Evolutionary conservation across 2,329 filamentous ascomycete species (phyloP), one percentile per base, ranked within the genome.

Genomic region (Monilinia vaccinii-corymbosi): DNA sequence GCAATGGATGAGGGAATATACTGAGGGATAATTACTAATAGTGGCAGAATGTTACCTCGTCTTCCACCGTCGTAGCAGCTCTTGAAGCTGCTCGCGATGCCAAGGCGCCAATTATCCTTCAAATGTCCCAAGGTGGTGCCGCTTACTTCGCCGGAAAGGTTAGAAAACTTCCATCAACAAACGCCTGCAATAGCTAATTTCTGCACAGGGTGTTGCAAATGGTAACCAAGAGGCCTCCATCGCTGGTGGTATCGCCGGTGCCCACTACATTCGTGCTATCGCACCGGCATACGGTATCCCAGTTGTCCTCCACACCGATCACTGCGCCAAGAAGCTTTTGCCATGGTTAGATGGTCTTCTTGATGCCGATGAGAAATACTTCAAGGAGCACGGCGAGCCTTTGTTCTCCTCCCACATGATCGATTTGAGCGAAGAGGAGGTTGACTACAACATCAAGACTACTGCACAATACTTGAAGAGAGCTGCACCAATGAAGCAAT

Each of bases 321-420:
- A 97, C 82, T 96, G 93, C 79, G 93, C 94, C 74, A 97, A 97
- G 89, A 97, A 97, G 87, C 90, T 97, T 62, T 86, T 97, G 61
- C 94, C 94, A 64, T 97, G 93, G 93, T 81, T 97, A 74, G 92
- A 97, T 73, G 92, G 92, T 75, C 92, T 97, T 86, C 78, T 97
- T 70, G 91, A 94, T 65, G 93, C 87, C 70, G 94, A 97, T 73
- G 94, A 97, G 85, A 82, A 80, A 63, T 93, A 92, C 82, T 97
- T 96, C 88, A 95, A 97, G 87, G 76, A 84, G 74, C 85, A 93
- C 75, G 89, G 89, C 78, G 88, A 92, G 77, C 93, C 94, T 67
- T 87, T 97, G 64, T 97, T 95, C 85, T 91, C 86, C 74, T 90
- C 85, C 70, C 94, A 99, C 86, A 99, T 99, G 94, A 96, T 97